Conservation (phyloP, 441 rosid genomes). For the Theobroma grandiflorum region DNA sequence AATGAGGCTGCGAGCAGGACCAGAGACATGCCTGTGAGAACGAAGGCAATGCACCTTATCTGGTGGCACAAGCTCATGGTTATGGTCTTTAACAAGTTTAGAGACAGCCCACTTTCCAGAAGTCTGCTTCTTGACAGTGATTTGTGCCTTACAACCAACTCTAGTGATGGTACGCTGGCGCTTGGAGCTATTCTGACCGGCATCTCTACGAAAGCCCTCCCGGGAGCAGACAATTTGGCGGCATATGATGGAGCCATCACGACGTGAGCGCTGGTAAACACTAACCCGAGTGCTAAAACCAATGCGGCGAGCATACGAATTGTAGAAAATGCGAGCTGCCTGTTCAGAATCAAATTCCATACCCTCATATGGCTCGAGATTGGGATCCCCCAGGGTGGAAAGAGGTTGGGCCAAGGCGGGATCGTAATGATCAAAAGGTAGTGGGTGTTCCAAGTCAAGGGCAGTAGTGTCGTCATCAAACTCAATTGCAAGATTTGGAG, state of each 20-base stretch:
- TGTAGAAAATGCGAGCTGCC: slow-evolving; percentile 40
- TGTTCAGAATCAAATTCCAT: slow-evolving; percentile 52
- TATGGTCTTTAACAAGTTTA: slow-evolving; percentile 36
- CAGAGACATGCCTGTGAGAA: slow-evolving; percentile 48
- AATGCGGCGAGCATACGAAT: slow-evolving; percentile 42
- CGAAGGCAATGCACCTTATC: slow-evolving; percentile 49
- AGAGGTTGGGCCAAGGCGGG: slow-evolving; percentile 3
- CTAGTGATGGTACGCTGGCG: slow-evolving; percentile 49
- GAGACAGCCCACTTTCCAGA: slow-evolving; percentile 49
- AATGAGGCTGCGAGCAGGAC: slow-evolving; percentile 46
- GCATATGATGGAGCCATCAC: slow-evolving; percentile 41
- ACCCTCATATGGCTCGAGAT: slow-evolving; percentile 42
- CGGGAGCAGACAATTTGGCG: slow-evolving; percentile 46
- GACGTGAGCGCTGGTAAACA: slow-evolving; percentile 42
- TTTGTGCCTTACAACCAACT: slow-evolving; percentile 52
- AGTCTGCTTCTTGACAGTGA: slow-evolving; percentile 45
- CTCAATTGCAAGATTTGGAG: slow-evolving; percentile 32
- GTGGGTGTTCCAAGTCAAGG: slow-evolving; percentile 24
- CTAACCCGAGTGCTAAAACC: slow-evolving; percentile 47
- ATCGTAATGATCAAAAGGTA: slow-evolving; percentile 25
- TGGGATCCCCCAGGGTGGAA: slow-evolving; percentile 24
- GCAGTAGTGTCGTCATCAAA: slow-evolving; percentile 29
- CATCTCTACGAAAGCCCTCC: slow-evolving; percentile 42
- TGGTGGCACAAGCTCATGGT: slow-evolving; percentile 47
- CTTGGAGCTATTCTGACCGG: slow-evolving; percentile 39